These are phyloP conservation scores for Apiotrichum porosum DNA, from an alignment of 1,284 basidiomycete genomes.

Conservation along the genomic window DNA sequence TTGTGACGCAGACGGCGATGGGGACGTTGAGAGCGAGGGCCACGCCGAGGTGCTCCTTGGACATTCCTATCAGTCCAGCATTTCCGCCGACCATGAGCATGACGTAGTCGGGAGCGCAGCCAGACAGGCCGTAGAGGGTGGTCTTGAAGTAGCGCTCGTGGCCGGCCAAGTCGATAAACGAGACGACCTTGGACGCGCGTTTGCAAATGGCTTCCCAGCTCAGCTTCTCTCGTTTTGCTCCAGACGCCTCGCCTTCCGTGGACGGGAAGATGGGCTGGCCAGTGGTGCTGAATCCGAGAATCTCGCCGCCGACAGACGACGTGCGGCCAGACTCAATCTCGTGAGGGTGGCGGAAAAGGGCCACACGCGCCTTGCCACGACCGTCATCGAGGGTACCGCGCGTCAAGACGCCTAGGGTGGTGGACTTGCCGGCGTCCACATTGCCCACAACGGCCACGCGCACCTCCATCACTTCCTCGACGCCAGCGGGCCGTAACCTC, in stretches of 20 bases:
- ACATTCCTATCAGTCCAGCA: conserved; percentile 92
- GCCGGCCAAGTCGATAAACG: conserved; percentile 89
- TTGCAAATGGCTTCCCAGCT: conserved; percentile 95
- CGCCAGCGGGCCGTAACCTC: conserved; percentile 38
- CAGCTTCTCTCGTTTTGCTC: conserved; percentile 69
- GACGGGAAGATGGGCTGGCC: conserved; percentile 71
- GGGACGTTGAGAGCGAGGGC: conserved; percentile 90
- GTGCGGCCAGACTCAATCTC: conserved; percentile 95
- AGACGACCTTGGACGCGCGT: conserved; percentile 85
- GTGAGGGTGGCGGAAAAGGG: conserved; percentile 93
- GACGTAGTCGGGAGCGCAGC: conserved; percentile 90
- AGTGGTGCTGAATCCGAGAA: conserved; percentile 72
- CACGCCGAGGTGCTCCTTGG: conserved; percentile 93
- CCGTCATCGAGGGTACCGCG: conserved; percentile 88
- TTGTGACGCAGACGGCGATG: conserved; percentile 89
- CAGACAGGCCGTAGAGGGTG: conserved; percentile 90
- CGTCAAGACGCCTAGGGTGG: conserved; percentile 66
- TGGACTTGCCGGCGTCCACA: conserved; percentile 79
- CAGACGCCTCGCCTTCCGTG: conserved; percentile 42
- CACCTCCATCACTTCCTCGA: conserved; percentile 64
- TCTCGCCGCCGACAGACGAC: conserved; percentile 95
- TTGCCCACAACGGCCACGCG: conserved; percentile 94
- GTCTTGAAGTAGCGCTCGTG: conserved; percentile 79
- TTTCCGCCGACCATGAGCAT: conserved; percentile 95
- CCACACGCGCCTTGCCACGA: conserved; percentile 84